Percentiles rank a stretch among this genome's conserved stretches.
Conservation (phyloP, 2,329 filamentous ascomycete species). For the Pseudocercospora ulei region DNA sequence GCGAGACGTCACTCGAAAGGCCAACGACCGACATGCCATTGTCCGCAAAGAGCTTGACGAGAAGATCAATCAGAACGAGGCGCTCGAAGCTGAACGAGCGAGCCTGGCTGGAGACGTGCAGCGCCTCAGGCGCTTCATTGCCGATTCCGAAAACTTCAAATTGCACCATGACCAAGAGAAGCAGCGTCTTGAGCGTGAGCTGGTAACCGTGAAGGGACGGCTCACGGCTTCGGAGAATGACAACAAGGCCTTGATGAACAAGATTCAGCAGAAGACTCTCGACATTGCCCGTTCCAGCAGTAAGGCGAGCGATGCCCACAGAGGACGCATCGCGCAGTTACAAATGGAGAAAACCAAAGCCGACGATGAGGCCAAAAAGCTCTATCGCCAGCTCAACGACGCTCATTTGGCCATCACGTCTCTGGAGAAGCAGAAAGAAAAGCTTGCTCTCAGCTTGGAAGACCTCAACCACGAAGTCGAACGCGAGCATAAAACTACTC, state of each 20-base stretch:
- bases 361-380: constrained; percentile 71
- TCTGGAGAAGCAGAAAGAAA: constrained; percentile 89
- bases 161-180: constrained; percentile 88
- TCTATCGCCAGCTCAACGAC: constrained; percentile 77
- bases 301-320: constrained; percentile 71
- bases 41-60: constrained; percentile 71
- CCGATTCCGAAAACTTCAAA: constrained; percentile 80
- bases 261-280: constrained; percentile 91
- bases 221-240: constrained; percentile 90
- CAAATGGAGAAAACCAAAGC: constrained; percentile 73
- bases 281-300: constrained; percentile 89
- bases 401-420: constrained; percentile 71
- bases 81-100: constrained; percentile 68
- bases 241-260: constrained; percentile 88
- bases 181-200: constrained; percentile 80
- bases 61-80: constrained; percentile 63
- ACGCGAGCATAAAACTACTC: constrained; percentile 76
- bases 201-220: constrained; percentile 81
- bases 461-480: constrained; percentile 88
- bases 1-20: constrained; percentile 64
- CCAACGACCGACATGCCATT: constrained; percentile 68
- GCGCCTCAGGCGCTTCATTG: constrained; percentile 73
- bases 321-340: constrained; percentile 63
- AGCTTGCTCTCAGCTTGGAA: constrained; percentile 75
- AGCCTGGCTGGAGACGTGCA: constrained; percentile 72